phyloP scores from a whole-genome alignment of 2,329 filamentous ascomycete species.

The Alternaria sp. region DNA sequence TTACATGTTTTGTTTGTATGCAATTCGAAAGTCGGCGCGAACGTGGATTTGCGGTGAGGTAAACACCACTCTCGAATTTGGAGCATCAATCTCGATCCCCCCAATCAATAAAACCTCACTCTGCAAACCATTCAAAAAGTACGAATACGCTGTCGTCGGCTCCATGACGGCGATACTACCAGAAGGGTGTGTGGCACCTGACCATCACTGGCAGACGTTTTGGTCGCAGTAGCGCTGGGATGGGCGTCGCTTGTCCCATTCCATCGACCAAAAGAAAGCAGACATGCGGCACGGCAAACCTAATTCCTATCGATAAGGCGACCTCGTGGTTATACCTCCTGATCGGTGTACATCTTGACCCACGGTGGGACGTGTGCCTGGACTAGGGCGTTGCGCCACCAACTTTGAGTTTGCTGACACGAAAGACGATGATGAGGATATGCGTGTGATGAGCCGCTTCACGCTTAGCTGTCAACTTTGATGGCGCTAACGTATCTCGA shows the following conservation, averaged over 20 bases:
- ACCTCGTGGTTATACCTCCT: not conserved
- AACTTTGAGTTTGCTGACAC: constrained; percentile 3
- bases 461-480: not conserved
- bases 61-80: not conserved
- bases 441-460: not conserved
- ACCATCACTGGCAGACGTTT: constrained; percentile 1
- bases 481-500: not conserved
- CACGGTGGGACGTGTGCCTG: constrained; percentile 6
- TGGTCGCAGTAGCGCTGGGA: constrained; percentile 8
- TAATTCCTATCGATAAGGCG: constrained; percentile 10
- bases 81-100: not conserved
- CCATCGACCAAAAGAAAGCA: constrained; percentile 3
- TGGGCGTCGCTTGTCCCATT: constrained; percentile 4
- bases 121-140: not conserved
- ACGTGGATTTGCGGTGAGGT: not conserved
- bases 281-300: constrained; percentile 12
- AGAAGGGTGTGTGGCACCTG: constrained; percentile 4
- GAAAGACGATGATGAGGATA: not conserved
- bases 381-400: constrained; percentile 12
- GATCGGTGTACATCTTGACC: constrained; percentile 7
- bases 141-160: not conserved
- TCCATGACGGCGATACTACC: constrained; percentile 3
- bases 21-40: not conserved
- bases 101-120: not conserved
- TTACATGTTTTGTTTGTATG: not conserved